These are phyloP conservation scores for Urochloa ruziziensis DNA, from an alignment of 176 grass and related monocot genomes.

Conservation along the genomic window DNA sequence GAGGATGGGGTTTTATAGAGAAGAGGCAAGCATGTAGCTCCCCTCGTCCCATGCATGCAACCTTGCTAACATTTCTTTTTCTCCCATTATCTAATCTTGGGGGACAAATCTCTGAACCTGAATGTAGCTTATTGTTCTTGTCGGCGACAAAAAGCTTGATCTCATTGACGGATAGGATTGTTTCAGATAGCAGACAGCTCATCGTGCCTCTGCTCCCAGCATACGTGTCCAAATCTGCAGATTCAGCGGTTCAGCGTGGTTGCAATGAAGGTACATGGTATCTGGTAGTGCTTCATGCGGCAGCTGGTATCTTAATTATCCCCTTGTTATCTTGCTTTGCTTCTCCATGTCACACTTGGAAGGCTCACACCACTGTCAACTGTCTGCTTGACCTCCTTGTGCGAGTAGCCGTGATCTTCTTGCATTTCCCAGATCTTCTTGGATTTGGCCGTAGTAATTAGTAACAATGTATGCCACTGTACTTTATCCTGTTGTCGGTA, in stretches of 20 bases:
- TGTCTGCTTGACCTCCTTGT: conserved; percentile 32
- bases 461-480: conserved; percentile 16
- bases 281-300: conserved; percentile 23
- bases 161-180: conserved; percentile 41
- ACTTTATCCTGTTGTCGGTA: conserved; percentile 43
- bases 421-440: conserved; percentile 37
- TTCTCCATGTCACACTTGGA: conserved; percentile 32
- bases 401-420: conserved; percentile 26
- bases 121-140: conserved; percentile 52
- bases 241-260: conserved; percentile 42
- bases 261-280: conserved; percentile 38
- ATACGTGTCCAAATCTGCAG: conserved; percentile 43
- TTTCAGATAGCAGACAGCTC: conserved; percentile 48
- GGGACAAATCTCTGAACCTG: conserved; percentile 48
- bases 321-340: not conserved
- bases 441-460: conserved; percentile 5
- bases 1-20: conserved; percentile 39
- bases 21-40: conserved; percentile 34
- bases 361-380: conserved; percentile 40
- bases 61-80: conserved; percentile 1
- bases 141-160: conserved; percentile 43
- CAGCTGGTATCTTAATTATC: conserved; percentile 39
- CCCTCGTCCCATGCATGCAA: conserved; percentile 44
- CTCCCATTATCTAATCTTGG: conserved; percentile 9
- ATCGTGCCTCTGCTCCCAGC: conserved; percentile 14